phyloP scores from a whole-genome alignment of 768 basidiomycete species.

The Termitomyces sp. region DNA sequence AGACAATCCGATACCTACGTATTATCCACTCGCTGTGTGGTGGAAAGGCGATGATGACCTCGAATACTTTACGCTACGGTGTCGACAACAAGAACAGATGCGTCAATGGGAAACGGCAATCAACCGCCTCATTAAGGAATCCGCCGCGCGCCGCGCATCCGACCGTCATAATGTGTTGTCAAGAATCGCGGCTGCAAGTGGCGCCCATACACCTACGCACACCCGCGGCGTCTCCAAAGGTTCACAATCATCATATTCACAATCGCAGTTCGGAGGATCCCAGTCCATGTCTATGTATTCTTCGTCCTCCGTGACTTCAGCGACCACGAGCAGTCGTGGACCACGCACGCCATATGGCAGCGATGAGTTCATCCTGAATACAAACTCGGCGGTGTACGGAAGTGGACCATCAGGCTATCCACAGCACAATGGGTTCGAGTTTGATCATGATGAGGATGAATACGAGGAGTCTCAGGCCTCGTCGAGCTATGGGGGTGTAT shows the following conservation, averaged over 20 bases:
- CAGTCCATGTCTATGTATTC: conserved; percentile 28
- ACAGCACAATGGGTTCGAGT: conserved; percentile 64
- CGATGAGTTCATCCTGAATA: conserved; percentile 31
- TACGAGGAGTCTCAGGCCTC: conserved; percentile 68
- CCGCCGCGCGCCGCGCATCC: conserved; percentile 61
- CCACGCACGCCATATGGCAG: conserved; percentile 28
- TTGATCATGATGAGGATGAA: conserved; percentile 68
- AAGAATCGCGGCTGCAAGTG: conserved; percentile 44
- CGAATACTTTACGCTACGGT: conserved; percentile 92
- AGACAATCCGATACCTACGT: conserved; percentile 47
- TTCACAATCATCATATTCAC: conserved; percentile 13
- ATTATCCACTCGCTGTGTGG: conserved; percentile 83
- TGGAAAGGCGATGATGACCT: conserved; percentile 93
- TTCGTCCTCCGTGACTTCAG: conserved; percentile 16
- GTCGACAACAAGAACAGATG: conserved; percentile 88
- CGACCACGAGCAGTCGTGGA: conserved; percentile 26
- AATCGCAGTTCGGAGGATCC: conserved; percentile 20
- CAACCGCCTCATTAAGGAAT: conserved; percentile 78
- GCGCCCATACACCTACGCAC: conserved; percentile 35
- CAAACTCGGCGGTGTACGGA: conserved; percentile 21
- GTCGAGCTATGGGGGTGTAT: conserved; percentile 31
- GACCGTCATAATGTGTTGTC: conserved; percentile 48
- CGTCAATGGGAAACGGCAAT: conserved; percentile 89
- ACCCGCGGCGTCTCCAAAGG: conserved; percentile 28
- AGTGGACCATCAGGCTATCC: conserved; percentile 51